These are phyloP conservation scores for Zygosaccharomyces pseudobailii DNA, from an alignment of 1,139 yeast genomes.

Conservation along the genomic window DNA sequence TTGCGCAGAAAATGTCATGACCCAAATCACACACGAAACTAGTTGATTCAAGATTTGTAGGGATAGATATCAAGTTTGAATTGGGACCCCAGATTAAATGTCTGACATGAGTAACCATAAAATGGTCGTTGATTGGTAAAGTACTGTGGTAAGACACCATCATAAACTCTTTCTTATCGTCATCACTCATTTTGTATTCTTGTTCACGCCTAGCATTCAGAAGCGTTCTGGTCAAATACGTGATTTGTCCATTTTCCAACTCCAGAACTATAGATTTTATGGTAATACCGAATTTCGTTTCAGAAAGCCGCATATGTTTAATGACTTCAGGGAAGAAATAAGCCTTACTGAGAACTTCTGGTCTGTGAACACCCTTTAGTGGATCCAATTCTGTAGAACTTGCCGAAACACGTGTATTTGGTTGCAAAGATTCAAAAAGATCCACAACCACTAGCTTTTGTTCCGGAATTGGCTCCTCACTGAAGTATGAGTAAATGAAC, in stretches of 20 bases:
- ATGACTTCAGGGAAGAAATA: constrained; percentile 58
- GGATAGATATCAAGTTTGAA: constrained; percentile 43
- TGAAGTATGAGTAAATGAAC: constrained; percentile 65
- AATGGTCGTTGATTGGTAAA: constrained; percentile 45
- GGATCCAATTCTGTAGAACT: constrained; percentile 13
- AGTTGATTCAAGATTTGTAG: constrained; percentile 81
- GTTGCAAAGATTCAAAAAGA: constrained; percentile 58
- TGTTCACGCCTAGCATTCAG: constrained; percentile 58
- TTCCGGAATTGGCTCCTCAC: constrained; percentile 44
- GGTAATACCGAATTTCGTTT: constrained; percentile 71
- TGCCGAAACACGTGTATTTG: constrained; percentile 40
- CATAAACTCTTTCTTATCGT: constrained; percentile 57
- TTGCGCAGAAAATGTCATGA: constrained; percentile 69
- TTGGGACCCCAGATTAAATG: constrained; percentile 20
- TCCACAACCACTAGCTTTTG: constrained; percentile 70
- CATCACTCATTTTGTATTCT: constrained; percentile 49
- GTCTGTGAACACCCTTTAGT: constrained; percentile 34
- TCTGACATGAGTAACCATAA: constrained; percentile 41
- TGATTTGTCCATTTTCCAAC: constrained; percentile 58
- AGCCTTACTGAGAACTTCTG: constrained; percentile 49
- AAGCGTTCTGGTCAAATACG: constrained; percentile 61
- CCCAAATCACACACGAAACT: constrained; percentile 64
- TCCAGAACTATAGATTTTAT: constrained; percentile 60
- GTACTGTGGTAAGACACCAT: constrained; percentile 64
- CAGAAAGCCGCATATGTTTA: constrained; percentile 49